Percentiles rank a stretch among this genome's conserved stretches.
phyloP scores from a whole-genome alignment of 305 asterid species.

The Stenogyne calaminthoides region DNA sequence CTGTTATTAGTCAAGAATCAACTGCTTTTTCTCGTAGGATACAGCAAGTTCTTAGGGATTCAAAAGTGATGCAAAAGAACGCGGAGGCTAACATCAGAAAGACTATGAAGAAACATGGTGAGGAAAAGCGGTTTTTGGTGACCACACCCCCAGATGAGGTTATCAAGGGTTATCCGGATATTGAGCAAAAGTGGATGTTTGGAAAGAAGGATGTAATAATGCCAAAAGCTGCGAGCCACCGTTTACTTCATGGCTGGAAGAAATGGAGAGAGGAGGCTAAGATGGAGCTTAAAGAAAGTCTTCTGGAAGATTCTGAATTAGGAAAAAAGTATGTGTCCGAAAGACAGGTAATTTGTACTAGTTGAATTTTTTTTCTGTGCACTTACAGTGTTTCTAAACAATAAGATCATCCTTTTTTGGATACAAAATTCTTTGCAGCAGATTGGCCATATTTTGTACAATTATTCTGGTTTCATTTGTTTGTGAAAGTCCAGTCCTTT shows the following conservation, averaged over 20 bases:
- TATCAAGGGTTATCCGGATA: constrained; percentile 85
- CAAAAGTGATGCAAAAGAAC: constrained; percentile 77
- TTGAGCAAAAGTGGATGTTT: constrained; percentile 93
- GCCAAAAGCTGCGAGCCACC: constrained; percentile 73
- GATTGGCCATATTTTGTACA: not conserved
- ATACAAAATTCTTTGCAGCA: not conserved
- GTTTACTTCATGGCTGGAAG: constrained; percentile 85
- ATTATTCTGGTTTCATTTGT: not conserved
- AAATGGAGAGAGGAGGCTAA: constrained; percentile 90
- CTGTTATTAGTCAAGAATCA: constrained; percentile 47
- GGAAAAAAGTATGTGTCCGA: constrained; percentile 86
- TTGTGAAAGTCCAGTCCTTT: not conserved
- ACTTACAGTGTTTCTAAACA: constrained; percentile 4
- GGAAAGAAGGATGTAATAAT: constrained; percentile 73
- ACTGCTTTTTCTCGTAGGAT: constrained; percentile 67
- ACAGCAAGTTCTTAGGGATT: constrained; percentile 62
- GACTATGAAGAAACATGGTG: constrained; percentile 70
- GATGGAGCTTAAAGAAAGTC: constrained; percentile 59
- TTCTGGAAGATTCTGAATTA: constrained; percentile 72
- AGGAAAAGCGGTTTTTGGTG: constrained; percentile 68
- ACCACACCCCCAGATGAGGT: constrained; percentile 75
- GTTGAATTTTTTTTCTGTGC: constrained; percentile 20
- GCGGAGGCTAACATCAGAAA: constrained; percentile 67
- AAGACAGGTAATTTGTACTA: constrained; percentile 69
- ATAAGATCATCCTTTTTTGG: constrained; percentile 17